These are phyloP conservation scores for Akanthomyces uredinophilus DNA, from an alignment of 2,329 filamentous ascomycete species.

Conservation along the genomic window DNA sequence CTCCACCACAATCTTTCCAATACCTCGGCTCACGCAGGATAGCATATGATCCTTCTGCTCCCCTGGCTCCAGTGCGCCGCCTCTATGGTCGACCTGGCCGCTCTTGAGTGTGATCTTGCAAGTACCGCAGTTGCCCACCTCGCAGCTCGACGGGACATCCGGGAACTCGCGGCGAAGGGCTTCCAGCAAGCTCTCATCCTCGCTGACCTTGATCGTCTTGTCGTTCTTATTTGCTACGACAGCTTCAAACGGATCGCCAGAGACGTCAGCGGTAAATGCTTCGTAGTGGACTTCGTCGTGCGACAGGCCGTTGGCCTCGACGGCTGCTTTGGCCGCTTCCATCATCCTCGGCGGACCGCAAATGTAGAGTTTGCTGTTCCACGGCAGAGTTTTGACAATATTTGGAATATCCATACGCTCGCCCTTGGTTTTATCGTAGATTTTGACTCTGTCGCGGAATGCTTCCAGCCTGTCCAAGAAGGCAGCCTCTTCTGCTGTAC, in stretches of 20 bases:
- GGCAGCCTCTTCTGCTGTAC: conserved; percentile 46
- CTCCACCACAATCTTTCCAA: conserved; percentile 45
- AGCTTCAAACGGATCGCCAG: conserved; percentile 56
- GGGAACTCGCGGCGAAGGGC: conserved; percentile 39
- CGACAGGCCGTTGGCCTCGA: conserved; percentile 37
- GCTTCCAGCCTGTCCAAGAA: conserved; percentile 44
- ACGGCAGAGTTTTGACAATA: conserved; percentile 42
- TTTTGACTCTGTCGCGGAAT: conserved; percentile 36
- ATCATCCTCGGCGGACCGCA: conserved; percentile 57
- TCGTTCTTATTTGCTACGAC: conserved; percentile 39
- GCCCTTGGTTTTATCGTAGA: conserved; percentile 50
- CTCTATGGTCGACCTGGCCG: conserved; percentile 45
- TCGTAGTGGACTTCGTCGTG: conserved; percentile 55
- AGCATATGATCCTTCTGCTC: conserved; percentile 43
- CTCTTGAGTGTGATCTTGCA: conserved; percentile 40
- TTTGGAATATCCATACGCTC: conserved; percentile 49
- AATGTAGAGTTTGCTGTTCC: conserved; percentile 55
- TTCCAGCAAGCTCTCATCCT: conserved; percentile 46
- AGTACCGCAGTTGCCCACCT: conserved; percentile 51
- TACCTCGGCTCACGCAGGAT: conserved; percentile 47
- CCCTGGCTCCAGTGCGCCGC: conserved; percentile 40
- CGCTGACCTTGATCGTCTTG: conserved; percentile 40
- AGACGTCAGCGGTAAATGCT: conserved; percentile 48
- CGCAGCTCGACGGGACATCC: conserved; percentile 44
- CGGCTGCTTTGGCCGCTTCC: conserved; percentile 41